phyloP scores from a whole-genome alignment of 495 filamentous ascomycete genomes.

The Penicillium maclennaniae region DNA sequence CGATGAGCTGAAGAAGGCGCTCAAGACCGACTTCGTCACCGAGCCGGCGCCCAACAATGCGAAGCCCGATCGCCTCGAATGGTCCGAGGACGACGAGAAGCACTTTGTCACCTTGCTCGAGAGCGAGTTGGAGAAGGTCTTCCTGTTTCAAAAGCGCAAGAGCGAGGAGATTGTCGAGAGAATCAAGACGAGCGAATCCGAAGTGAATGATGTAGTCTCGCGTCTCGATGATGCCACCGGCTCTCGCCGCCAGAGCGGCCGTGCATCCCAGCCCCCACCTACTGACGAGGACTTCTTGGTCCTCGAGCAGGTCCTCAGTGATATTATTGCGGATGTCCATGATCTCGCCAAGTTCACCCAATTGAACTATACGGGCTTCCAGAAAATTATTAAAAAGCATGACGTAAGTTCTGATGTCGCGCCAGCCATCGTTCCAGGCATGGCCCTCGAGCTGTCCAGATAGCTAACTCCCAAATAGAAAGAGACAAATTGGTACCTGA shows the following conservation, averaged over 20 bases:
- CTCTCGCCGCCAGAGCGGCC: slow-evolving; percentile 21
- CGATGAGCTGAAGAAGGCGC: slow-evolving; percentile 81
- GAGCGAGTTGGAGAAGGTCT: slow-evolving; percentile 91
- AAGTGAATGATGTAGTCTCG: slow-evolving; percentile 81
- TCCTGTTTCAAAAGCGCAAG: slow-evolving; percentile 93
- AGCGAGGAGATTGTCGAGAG: slow-evolving; percentile 87
- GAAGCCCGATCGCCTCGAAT: slow-evolving; percentile 59
- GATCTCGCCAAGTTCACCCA: slow-evolving; percentile 98
- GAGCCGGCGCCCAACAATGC: slow-evolving; percentile 50
- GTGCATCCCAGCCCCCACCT: slow-evolving; percentile 28
- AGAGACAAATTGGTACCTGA: slow-evolving; percentile 89
- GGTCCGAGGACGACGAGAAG: slow-evolving; percentile 91
- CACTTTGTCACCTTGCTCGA: slow-evolving; percentile 83
- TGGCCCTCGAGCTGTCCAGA: not conserved
- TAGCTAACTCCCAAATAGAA: slow-evolving; percentile 55
- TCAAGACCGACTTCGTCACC: slow-evolving; percentile 68
- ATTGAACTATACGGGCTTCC: slow-evolving; percentile 97
- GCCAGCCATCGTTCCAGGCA: no score
- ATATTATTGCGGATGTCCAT: slow-evolving; percentile 98
- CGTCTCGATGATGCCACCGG: slow-evolving; percentile 50
- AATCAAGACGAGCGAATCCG: slow-evolving; percentile 79
- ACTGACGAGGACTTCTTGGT: slow-evolving; percentile 91
- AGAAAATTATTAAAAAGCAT: slow-evolving; percentile 99
- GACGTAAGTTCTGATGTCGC: slow-evolving; percentile 67
- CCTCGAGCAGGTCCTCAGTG: slow-evolving; percentile 90